A percentile compares a stretch with the other conserved stretches of the same genome.
phyloP scores from a whole-genome alignment of 257 asterid genomes.

The Lithospermum erythrorhizon region DNA sequence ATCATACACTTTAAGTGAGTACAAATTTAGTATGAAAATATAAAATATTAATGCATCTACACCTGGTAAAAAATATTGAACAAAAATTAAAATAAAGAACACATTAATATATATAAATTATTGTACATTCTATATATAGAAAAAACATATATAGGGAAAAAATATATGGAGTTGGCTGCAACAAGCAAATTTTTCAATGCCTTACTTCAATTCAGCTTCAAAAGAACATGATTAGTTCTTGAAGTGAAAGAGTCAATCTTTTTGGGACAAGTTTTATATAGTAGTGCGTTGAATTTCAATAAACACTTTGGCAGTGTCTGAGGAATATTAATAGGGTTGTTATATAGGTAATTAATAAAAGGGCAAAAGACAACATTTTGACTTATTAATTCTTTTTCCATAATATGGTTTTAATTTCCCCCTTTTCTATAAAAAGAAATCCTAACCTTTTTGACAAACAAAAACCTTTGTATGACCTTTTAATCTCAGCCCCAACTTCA shows the following conservation, averaged over 20 bases:
- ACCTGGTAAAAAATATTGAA: neutral
- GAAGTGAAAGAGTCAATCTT: too few species aligned
- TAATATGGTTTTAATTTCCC: neutral
- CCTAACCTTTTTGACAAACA: neutral
- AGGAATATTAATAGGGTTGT: constrained; percentile 15
- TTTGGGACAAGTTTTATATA: neutral
- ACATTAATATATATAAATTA: neutral
- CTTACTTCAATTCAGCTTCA: neutral
- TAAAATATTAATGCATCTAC: too few species aligned
- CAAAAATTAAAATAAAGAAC: neutral
- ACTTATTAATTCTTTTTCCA: neutral
- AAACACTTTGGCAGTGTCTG: constrained; percentile 28
- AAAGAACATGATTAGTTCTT: too few species aligned
- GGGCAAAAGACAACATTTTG: neutral
- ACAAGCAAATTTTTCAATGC: neutral
- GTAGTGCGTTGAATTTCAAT: constrained; percentile 4
- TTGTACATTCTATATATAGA: neutral
- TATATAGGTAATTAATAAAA: constrained; percentile 8
- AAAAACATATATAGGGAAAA: neutral
- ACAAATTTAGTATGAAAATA: too few species aligned
- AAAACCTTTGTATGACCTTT: too few species aligned
- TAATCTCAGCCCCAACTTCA: too few species aligned
- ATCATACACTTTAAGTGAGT: too few species aligned
- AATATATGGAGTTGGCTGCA: neutral
- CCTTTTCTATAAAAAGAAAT: neutral